Base-by-base conservation (phyloP, 192 early-diverging fungal species). In the Linnemannia exigua region DNA sequence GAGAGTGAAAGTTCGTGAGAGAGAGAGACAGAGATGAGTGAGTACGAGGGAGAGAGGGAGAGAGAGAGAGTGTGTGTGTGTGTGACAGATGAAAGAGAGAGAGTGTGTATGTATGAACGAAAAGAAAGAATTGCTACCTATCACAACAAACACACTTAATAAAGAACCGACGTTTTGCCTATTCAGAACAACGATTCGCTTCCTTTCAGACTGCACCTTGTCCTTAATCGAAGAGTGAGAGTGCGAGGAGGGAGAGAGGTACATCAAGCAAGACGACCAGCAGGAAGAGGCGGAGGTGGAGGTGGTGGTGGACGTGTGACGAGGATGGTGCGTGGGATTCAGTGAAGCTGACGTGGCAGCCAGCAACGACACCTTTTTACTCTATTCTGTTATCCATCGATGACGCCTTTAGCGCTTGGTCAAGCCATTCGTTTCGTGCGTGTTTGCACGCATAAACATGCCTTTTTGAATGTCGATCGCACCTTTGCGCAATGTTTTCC, bases 151-250 rank as follows among this genome's bases (percentile, higher is more conserved):
- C 28, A 48, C 44, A 33, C 20, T 74, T 51, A 51, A 54, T 74
- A 36, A 74, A 22, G 50, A 73, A 37, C 47, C 47, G 72, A 74
- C 22, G 72, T 51, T 63, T 63, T 63, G 58, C 28, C 58, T 25
- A 63, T 31, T 16, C 58, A 63, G 58, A 63, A 63, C 58, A 33
- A 63, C 58, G 58, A 63, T 63, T 63, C 58, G 12, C 58, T 63
- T 63, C 22, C n/a, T 69, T 69, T 69, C 67, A 38, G 36, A 69
- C 37, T 1, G 4, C 31, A 37, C 19, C 22, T 4, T 41, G 22
- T 38, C 1, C 28, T 22, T 38, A 20, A n/a, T 22, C 20, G 66
- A 36, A 36, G 67, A 66, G 61, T 31, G n/a, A 31, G 61, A 66
- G 61, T 38, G 67, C 67, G 38, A 38, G 67, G 1, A 44, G 41